Percentiles rank a stretch among this genome's conserved stretches.
These are phyloP conservation scores for Schwanniomyces occidentalis DNA, from an alignment of 805 yeast species.

Conservation along the genomic window DNA sequence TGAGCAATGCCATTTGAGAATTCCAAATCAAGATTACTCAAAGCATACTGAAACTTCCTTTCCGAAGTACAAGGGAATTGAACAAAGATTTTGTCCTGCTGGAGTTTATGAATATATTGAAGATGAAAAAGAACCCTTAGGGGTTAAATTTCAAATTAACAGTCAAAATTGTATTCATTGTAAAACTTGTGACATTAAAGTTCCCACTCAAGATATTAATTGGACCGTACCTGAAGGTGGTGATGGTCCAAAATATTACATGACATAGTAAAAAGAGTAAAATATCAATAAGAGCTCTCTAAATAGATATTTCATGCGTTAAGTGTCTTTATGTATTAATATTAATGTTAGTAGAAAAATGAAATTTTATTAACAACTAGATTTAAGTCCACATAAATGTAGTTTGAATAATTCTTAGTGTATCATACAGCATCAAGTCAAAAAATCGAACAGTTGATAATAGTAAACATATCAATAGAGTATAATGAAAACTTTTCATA, in stretches of 20 bases:
- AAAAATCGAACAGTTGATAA: background rate
- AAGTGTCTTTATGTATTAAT: no score
- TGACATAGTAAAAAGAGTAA: no score
- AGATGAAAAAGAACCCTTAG: slow-evolving; percentile 56
- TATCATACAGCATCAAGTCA: no score
- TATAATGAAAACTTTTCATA: background rate
- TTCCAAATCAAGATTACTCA: slow-evolving; percentile 57
- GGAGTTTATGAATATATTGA: slow-evolving; percentile 95
- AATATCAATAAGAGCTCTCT: no score
- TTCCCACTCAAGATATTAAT: slow-evolving; percentile 88
- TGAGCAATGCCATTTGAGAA: slow-evolving; percentile 83
- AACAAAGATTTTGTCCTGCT: slow-evolving; percentile 94
- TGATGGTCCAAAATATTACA: slow-evolving; percentile 94
- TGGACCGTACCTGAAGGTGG: slow-evolving; percentile 99
- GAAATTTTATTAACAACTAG: no score
- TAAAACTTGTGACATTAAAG: slow-evolving; percentile 97
- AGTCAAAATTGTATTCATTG: slow-evolving; percentile 98
- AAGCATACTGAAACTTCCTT: slow-evolving; percentile 69
- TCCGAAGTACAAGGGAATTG: slow-evolving; percentile 83
- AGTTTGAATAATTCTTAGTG: no score
- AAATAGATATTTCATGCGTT: no score
- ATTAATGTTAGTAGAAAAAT: no score
- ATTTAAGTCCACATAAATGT: no score
- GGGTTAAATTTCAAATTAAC: slow-evolving; percentile 88
- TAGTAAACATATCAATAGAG: background rate